Conservation (phyloP, 1,284 basidiomycete species). For the Xerocomus minutiporus region DNA sequence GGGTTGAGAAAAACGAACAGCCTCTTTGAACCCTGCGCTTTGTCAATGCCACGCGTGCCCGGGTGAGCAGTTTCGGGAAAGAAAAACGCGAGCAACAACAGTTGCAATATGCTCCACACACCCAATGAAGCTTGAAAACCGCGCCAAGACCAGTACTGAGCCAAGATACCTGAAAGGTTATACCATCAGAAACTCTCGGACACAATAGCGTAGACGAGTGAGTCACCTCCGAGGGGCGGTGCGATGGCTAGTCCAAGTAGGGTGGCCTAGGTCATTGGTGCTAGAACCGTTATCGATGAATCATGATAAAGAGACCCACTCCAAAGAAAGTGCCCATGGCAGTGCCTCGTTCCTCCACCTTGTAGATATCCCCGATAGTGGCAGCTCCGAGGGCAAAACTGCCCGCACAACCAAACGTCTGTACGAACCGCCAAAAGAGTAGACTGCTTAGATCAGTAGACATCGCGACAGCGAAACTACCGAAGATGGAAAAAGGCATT, state of each 20-base stretch:
- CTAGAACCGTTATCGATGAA: background rate
- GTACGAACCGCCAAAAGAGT: conserved; percentile 45
- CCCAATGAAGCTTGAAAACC: conserved; percentile 55
- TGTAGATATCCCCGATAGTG: conserved; percentile 47
- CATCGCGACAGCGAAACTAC: conserved; percentile 40
- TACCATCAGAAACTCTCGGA: conserved; percentile 1
- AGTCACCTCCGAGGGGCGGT: conserved; percentile 42
- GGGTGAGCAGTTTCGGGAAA: conserved; percentile 72
- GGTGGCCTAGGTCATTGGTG: conserved; percentile 31
- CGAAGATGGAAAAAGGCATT: conserved; percentile 44
- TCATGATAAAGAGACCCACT: conserved; percentile 25
- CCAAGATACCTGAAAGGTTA: conserved; percentile 35
- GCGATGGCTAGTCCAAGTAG: conserved; percentile 45
- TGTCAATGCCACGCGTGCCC: conserved; percentile 44
- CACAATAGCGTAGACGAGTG: background rate
- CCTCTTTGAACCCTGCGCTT: conserved; percentile 30
- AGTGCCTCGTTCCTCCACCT: conserved; percentile 41
- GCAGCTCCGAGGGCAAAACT: conserved; percentile 45
- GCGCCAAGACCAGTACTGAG: conserved; percentile 67
- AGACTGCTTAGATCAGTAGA: conserved; percentile 34
- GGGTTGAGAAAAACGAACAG: conserved; percentile 57
- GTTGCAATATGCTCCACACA: conserved; percentile 40
- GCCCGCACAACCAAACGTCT: conserved; percentile 41
- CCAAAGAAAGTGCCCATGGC: conserved; percentile 47
- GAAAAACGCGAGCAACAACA: conserved; percentile 44